These are phyloP conservation scores for Oehlia diaphana DNA, from an alignment of 192 early-diverging fungal species.

Conservation along the genomic window DNA sequence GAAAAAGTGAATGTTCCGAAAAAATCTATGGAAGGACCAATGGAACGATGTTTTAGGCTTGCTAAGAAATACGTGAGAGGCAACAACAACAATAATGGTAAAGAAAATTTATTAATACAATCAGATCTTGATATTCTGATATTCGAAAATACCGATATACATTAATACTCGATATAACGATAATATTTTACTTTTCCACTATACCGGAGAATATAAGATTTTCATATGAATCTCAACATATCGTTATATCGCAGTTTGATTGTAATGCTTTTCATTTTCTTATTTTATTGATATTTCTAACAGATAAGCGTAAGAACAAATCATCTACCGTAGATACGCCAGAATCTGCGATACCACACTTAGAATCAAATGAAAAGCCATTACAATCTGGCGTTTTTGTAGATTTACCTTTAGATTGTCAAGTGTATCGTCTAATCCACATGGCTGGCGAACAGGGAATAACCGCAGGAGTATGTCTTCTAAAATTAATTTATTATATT, in stretches of 20 bases:
- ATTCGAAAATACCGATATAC: no score
- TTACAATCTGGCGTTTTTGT: not conserved
- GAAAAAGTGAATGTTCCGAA: slow-evolving; percentile 37
- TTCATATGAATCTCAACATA: no score
- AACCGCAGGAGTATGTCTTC: slow-evolving; percentile 44
- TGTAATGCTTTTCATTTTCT: slow-evolving; percentile 18
- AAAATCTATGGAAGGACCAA: slow-evolving; percentile 13
- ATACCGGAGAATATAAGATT: no score
- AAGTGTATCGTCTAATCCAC: slow-evolving; percentile 59
- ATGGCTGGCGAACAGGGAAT: slow-evolving; percentile 51
- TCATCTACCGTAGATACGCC: not conserved
- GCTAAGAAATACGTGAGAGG: slow-evolving; percentile 40
- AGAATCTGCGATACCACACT: not conserved
- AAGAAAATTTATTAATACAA: not conserved
- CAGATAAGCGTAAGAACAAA: not conserved
- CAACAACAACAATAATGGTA: slow-evolving; percentile 19
- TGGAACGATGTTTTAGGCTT: slow-evolving; percentile 55
- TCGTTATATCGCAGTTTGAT: no score
- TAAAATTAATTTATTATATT: not conserved
- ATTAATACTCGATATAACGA: no score
- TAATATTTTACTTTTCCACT: no score
- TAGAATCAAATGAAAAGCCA: not conserved
- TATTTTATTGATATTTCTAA: not conserved
- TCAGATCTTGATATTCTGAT: no score
- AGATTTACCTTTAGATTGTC: slow-evolving; percentile 61